Conservation (phyloP, 2,329 filamentous ascomycete species). For the Sphaerulina musiva region DNA sequence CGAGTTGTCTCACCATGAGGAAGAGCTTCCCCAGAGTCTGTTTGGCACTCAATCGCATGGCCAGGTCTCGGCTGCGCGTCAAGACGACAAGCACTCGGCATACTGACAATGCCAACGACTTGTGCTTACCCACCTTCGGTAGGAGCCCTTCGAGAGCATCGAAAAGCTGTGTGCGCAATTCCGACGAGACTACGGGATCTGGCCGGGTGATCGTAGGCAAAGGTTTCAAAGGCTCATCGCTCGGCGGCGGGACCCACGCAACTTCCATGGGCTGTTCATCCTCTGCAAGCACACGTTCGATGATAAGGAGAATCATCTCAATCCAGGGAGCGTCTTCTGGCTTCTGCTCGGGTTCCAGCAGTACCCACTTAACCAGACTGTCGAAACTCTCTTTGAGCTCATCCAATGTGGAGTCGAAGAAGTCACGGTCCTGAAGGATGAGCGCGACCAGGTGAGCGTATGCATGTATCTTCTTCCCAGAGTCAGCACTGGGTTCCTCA, state of each 20-base stretch:
- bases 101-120: conserved; percentile 73
- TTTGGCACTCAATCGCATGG: conserved; percentile 73
- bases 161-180: conserved; percentile 66
- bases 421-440: conserved; percentile 72
- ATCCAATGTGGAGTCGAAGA: conserved; percentile 70
- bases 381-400: conserved; percentile 70
- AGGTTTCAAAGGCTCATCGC: conserved; percentile 33
- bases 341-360: conserved; percentile 58
- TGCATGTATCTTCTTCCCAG: conserved; percentile 70
- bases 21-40: conserved; percentile 85
- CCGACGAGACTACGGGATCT: conserved; percentile 55
- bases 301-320: conserved; percentile 77
- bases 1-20: conserved; percentile 89
- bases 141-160: conserved; percentile 74
- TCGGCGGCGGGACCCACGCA: conserved; percentile 54
- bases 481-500: conserved; percentile 45
- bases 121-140: conserved; percentile 80
- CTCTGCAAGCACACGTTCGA: conserved; percentile 84
- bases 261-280: conserved; percentile 75
- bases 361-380: conserved; percentile 72
- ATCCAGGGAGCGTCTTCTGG: conserved; percentile 84
- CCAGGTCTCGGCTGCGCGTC: conserved; percentile 70
- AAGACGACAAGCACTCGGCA: conserved; percentile 79
- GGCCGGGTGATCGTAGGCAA: conserved; percentile 53
- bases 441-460: conserved; percentile 88